phyloP scores from a whole-genome alignment of 441 rosid species.

The Brassica hybrid region DNA sequence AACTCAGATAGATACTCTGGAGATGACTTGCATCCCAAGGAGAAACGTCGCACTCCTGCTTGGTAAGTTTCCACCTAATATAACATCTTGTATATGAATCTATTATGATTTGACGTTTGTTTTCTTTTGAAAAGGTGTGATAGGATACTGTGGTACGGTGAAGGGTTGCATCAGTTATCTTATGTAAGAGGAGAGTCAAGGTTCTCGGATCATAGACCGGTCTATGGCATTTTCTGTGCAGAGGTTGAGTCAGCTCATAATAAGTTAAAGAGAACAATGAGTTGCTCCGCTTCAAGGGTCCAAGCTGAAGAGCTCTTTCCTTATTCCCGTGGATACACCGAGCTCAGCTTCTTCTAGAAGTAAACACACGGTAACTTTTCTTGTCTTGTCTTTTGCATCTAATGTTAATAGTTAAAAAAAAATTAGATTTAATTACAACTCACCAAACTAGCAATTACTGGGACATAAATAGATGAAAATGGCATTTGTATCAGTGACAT shows the following conservation, averaged over 20 bases:
- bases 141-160: slow-evolving; percentile 95
- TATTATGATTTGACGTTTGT: slow-evolving; percentile 35
- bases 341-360: slow-evolving; percentile 77
- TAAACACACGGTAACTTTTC: slow-evolving; percentile 44
- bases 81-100: slow-evolving; percentile 12
- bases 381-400: slow-evolving; percentile 16
- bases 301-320: slow-evolving; percentile 95
- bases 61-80: slow-evolving; percentile 56
- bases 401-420: neutral
- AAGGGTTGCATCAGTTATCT: slow-evolving; percentile 88
- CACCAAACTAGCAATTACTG: neutral
- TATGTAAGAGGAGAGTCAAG: no score
- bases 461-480: slow-evolving; percentile 11
- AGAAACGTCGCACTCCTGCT: slow-evolving; percentile 97
- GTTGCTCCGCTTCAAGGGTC: slow-evolving; percentile 69
- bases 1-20: slow-evolving; percentile 97
- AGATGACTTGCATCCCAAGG: slow-evolving; percentile 87
- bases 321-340: slow-evolving; percentile 81
- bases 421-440: neutral
- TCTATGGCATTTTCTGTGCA: no score
- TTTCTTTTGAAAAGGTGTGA: slow-evolving; percentile 70
- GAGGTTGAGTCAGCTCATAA: slow-evolving; percentile 80
- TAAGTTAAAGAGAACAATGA: slow-evolving; percentile 71
- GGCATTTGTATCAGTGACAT: slow-evolving; percentile 36
- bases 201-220: no score